These are phyloP conservation scores for Boletellus dicymbophilus DNA, from an alignment of 1,284 basidiomycete genomes.

Conservation along the genomic window DNA sequence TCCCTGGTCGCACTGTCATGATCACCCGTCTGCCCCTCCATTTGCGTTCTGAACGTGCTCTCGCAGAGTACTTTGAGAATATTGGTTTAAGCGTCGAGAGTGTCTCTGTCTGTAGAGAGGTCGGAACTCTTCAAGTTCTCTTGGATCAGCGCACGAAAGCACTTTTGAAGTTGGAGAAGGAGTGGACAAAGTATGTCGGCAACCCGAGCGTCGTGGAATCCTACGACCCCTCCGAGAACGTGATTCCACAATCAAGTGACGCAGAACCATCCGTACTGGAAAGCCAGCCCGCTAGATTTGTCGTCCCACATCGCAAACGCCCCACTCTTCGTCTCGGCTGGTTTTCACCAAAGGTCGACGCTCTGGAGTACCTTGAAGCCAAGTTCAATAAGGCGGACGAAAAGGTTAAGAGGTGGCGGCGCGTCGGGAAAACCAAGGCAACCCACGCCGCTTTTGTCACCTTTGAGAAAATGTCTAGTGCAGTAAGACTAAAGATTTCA, in stretches of 20 bases:
- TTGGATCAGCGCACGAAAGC: constrained; percentile 80
- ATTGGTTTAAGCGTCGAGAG: constrained; percentile 84
- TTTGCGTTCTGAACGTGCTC: constrained; percentile 79
- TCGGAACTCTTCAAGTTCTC: constrained; percentile 71
- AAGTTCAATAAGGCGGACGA: constrained; percentile 82
- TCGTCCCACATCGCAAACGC: constrained; percentile 71
- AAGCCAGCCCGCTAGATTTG: constrained; percentile 52
- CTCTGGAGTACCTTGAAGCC: constrained; percentile 81
- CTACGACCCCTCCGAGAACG: constrained; percentile 67
- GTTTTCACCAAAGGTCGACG: constrained; percentile 77
- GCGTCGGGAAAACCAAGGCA: constrained; percentile 71
- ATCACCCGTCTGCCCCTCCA: constrained; percentile 83
- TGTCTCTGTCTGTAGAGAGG: constrained; percentile 87
- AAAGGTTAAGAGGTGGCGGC: constrained; percentile 66
- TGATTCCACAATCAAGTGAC: constrained; percentile 40
- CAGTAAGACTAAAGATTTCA: constrained; percentile 49
- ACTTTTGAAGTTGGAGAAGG: constrained; percentile 75
- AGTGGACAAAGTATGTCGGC: constrained; percentile 91
- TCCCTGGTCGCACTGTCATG: constrained; percentile 92
- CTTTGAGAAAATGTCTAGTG: constrained; percentile 92
- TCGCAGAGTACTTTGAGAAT: constrained; percentile 94
- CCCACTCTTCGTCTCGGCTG: constrained; percentile 71
- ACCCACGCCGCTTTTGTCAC: constrained; percentile 94
- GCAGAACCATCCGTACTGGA: constrained; percentile 53
- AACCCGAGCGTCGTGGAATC: constrained; percentile 84